phyloP scores from a whole-genome alignment of 164 flowering plant genomes.

The Magnolia sinica region DNA sequence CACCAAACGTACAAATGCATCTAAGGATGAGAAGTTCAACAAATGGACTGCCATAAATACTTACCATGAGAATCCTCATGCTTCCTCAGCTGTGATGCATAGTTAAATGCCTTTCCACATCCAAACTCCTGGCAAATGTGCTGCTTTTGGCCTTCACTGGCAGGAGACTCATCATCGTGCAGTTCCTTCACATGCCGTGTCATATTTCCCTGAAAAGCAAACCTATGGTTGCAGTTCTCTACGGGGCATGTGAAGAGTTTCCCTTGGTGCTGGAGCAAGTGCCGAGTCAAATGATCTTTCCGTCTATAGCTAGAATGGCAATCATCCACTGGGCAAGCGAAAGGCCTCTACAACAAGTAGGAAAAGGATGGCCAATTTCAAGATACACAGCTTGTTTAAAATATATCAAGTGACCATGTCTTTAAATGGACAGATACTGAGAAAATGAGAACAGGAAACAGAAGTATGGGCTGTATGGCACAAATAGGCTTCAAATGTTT shows the following conservation, averaged over 20 bases:
- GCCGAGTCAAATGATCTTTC: constrained; percentile 84
- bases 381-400: not conserved
- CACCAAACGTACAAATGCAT: no score
- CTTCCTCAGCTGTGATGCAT: constrained; percentile 53
- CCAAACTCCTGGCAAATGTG: constrained; percentile 59
- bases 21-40: no score
- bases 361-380: not conserved
- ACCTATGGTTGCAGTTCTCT: constrained; percentile 47
- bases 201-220: constrained; percentile 55
- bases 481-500: no score
- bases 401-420: not conserved
- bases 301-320: constrained; percentile 72
- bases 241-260: constrained; percentile 65
- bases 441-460: not conserved
- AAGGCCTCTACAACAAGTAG: constrained; percentile 58
- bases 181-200: constrained; percentile 61
- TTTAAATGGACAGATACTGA: not conserved
- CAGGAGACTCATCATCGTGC: constrained; percentile 36
- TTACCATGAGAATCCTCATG: constrained; percentile 86
- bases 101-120: constrained; percentile 76
- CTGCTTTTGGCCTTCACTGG: constrained; percentile 25
- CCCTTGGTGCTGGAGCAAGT: constrained; percentile 66
- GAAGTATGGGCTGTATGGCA: no score
- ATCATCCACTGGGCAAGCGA: constrained; percentile 65
- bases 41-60: constrained; percentile 12